Percentiles rank a stretch among this genome's conserved stretches.
Evolutionary conservation across 345 rosid genomes (phyloP).

Genomic region (Hibiscus tridactylites): DNA sequence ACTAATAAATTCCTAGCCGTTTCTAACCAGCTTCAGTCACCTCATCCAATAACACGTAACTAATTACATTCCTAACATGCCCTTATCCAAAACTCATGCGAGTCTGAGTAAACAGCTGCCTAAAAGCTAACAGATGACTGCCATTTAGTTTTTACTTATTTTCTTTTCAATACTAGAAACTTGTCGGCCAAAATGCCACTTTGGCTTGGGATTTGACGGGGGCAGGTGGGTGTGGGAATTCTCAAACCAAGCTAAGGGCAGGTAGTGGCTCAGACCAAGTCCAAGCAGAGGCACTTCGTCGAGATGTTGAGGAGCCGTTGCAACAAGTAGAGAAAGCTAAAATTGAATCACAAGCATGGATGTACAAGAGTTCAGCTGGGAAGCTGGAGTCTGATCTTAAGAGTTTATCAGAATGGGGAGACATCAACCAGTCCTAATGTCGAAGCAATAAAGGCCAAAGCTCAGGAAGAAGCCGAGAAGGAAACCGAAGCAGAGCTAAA

Average conservation of each 20-base stretch:
- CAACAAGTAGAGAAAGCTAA: conserved; percentile 62
- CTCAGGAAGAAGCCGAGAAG: conserved; percentile 87
- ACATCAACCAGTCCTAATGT: conserved; percentile 33
- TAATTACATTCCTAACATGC: too few relatives aligned
- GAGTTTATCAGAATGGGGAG: conserved; percentile 64
- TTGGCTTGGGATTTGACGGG: conserved; percentile 77
- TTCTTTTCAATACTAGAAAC: conserved; percentile 37
- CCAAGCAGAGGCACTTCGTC: conserved; percentile 54
- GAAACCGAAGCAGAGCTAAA: conserved; percentile 89
- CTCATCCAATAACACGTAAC: too few relatives aligned
- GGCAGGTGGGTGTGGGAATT: conserved; percentile 28
- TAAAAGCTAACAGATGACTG: too few relatives aligned
- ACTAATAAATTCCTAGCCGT: too few relatives aligned
- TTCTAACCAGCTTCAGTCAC: too few relatives aligned
- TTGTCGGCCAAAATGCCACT: conserved; percentile 71
- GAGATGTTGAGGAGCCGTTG: conserved; percentile 71
- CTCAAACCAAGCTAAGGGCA: conserved; percentile 42
- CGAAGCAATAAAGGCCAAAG: conserved; percentile 68
- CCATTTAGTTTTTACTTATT: not conserved
- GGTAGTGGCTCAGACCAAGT: conserved; percentile 52
- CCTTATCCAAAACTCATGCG: too few relatives aligned
- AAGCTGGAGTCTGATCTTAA: conserved; percentile 79
- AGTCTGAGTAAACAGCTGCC: too few relatives aligned
- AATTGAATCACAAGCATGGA: conserved; percentile 54
- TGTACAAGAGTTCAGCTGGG: conserved; percentile 52